Evolutionary conservation across 768 basidiomycete species (phyloP).

Genomic region (Lentinula edodes): DNA sequence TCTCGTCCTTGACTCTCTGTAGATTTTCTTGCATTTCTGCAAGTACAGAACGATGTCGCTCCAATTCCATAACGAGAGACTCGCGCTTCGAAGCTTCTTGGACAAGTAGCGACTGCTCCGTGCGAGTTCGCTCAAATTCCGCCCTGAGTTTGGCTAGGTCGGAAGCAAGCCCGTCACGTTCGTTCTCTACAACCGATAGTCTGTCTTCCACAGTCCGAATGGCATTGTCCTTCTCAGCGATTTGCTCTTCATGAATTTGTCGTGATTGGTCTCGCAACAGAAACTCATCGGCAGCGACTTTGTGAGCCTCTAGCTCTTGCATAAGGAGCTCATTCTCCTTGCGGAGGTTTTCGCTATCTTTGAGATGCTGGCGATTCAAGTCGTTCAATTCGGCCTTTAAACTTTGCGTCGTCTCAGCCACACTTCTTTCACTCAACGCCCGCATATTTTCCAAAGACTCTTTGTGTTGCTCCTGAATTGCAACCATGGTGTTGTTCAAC

Average conservation of each 20-base stretch:
- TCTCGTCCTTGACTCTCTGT: slow-evolving; percentile 78
- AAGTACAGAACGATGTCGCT: slow-evolving; percentile 68
- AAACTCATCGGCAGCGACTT: slow-evolving; percentile 46
- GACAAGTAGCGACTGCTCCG: slow-evolving; percentile 56
- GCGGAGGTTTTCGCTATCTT: slow-evolving; percentile 41
- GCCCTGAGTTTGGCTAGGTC: slow-evolving; percentile 47
- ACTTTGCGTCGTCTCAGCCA: slow-evolving; percentile 43
- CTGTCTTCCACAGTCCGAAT: slow-evolving; percentile 47
- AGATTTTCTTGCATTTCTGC: slow-evolving; percentile 75
- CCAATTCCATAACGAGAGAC: slow-evolving; percentile 68
- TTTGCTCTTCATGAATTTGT: slow-evolving; percentile 36
- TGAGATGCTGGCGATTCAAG: slow-evolving; percentile 40
- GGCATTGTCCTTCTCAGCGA: slow-evolving; percentile 44
- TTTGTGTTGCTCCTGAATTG: slow-evolving; percentile 30
- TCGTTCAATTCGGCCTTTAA: slow-evolving; percentile 42
- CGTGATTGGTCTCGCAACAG: slow-evolving; percentile 36
- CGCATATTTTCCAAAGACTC: slow-evolving; percentile 35
- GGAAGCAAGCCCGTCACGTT: slow-evolving; percentile 38
- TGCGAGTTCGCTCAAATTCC: slow-evolving; percentile 54
- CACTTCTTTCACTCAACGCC: slow-evolving; percentile 25
- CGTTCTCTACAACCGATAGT: slow-evolving; percentile 37
- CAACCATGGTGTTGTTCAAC: slow-evolving; percentile 33
- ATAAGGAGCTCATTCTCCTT: slow-evolving; percentile 44
- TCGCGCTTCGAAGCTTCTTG: slow-evolving; percentile 73
- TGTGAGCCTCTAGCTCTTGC: slow-evolving; percentile 58